Evolutionary conservation across 2,329 filamentous ascomycete genomes (phyloP).

Genomic region (Aciculosporium take): DNA sequence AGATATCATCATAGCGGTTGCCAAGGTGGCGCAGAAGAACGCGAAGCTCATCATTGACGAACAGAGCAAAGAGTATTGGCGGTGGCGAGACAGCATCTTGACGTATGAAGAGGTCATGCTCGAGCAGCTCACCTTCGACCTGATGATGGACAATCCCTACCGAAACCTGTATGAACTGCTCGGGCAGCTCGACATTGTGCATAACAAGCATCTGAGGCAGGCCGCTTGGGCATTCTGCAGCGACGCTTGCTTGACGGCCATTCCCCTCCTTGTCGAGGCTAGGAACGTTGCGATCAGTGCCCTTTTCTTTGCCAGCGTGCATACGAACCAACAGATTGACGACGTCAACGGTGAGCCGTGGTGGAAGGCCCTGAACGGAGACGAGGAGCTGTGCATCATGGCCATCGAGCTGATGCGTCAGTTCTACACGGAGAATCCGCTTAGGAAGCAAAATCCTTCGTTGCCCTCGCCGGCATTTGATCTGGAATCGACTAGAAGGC

Average conservation of each 20-base stretch:
- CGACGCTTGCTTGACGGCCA: conserved; percentile 69
- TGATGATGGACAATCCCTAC: conserved; percentile 82
- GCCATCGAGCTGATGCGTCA: conserved; percentile 66
- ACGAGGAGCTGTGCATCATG: conserved; percentile 52
- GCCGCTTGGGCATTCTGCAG: conserved; percentile 89
- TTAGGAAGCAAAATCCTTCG: conserved; percentile 41
- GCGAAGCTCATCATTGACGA: conserved; percentile 81
- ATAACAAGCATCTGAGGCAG: conserved; percentile 72
- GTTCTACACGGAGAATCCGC: conserved; percentile 51
- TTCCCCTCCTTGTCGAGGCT: conserved; percentile 69
- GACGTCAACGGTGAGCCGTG: conserved; percentile 65
- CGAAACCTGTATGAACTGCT: conserved; percentile 71
- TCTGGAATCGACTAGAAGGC: conserved; percentile 40
- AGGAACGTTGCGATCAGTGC: conserved; percentile 72
- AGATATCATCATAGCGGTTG: conserved; percentile 84
- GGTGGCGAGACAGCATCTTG: conserved; percentile 88
- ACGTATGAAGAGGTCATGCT: conserved; percentile 87
- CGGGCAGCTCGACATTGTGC: conserved; percentile 54
- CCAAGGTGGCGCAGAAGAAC: conserved; percentile 90
- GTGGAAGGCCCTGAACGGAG: conserved; percentile 70
- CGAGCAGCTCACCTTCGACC: conserved; percentile 83
- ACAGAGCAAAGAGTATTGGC: conserved; percentile 96
- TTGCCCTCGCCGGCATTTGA: conserved; percentile 40
- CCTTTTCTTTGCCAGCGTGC: conserved; percentile 72
- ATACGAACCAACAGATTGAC: conserved; percentile 60